These are phyloP conservation scores for Kodamaea jinghongensis DNA, from an alignment of 805 yeast genomes.

Conservation along the genomic window DNA sequence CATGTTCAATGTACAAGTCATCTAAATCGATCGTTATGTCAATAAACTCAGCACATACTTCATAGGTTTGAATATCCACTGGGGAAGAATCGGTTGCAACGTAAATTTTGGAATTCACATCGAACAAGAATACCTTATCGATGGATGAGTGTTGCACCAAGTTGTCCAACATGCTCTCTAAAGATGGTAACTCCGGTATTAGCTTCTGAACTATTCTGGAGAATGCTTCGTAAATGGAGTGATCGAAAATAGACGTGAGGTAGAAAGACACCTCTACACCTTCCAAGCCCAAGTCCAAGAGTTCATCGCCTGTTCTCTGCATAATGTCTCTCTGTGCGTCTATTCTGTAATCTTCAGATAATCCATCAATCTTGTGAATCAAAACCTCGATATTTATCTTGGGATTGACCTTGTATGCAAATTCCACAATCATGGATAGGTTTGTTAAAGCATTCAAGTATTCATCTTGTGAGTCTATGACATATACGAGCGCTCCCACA, in stretches of 20 bases:
- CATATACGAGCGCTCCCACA: conserved; percentile 90
- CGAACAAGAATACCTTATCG: conserved; percentile 91
- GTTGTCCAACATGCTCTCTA: conserved; percentile 86
- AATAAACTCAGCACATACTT: conserved; percentile 95
- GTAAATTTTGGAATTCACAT: conserved; percentile 87
- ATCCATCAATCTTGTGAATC: conserved; percentile 94
- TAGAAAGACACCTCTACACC: conserved; percentile 91
- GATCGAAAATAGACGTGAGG: conserved; percentile 91
- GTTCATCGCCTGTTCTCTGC: conserved; percentile 93
- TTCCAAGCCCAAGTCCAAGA: conserved; percentile 83
- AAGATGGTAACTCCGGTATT: conserved; percentile 80
- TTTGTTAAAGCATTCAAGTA: conserved; percentile 88
- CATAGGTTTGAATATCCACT: conserved; percentile 92
- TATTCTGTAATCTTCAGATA: conserved; percentile 86
- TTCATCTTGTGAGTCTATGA: conserved; percentile 94
- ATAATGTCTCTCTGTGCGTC: conserved; percentile 96
- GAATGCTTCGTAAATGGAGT: conserved; percentile 93
- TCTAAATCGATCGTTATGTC: conserved; percentile 91
- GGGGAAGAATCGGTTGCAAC: conserved; percentile 96
- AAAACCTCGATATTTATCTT: conserved; percentile 84
- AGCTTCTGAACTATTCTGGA: conserved; percentile 89
- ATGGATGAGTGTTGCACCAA: conserved; percentile 85
- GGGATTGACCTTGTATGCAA: conserved; percentile 83
- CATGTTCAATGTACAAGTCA: conserved; percentile 52
- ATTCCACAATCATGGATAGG: conserved; percentile 81